These are phyloP conservation scores for Acrodontium crateriforme DNA, from an alignment of 2,329 filamentous ascomycete species.

Conservation along the genomic window DNA sequence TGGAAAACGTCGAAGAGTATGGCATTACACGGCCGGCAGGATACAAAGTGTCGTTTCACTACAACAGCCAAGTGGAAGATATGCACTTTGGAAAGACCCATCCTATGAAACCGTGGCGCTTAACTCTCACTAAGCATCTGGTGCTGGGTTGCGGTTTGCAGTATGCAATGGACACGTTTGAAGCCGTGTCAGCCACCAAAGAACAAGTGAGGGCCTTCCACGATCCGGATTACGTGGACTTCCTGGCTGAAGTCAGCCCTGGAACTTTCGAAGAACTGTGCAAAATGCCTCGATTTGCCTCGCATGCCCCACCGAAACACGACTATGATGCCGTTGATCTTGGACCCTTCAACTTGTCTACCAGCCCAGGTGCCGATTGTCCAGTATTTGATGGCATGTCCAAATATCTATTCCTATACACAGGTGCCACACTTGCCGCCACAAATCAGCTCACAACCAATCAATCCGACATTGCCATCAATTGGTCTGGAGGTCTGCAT, in stretches of 20 bases:
- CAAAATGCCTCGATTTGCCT: conserved; percentile 29
- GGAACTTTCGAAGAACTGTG: conserved; percentile 39
- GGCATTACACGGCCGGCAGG: conserved; percentile 69
- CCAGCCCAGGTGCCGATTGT: conserved; percentile 62
- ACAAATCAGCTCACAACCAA: conserved; percentile 75
- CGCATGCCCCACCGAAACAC: conserved; percentile 26
- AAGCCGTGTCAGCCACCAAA: conserved; percentile 68
- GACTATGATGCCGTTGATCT: conserved; percentile 30
- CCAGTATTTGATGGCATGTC: conserved; percentile 93
- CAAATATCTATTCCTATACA: conserved; percentile 88
- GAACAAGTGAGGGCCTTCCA: conserved; percentile 84
- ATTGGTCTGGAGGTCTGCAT: conserved; percentile 93
- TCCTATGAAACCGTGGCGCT: conserved; percentile 97
- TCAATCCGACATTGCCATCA: conserved; percentile 89
- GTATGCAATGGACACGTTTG: conserved; percentile 90
- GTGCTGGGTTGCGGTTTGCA: conserved; percentile 93
- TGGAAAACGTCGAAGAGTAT: conserved; percentile 41
- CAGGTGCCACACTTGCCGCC: conserved; percentile 79
- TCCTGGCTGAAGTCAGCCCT: conserved; percentile 41
- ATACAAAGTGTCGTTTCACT: conserved; percentile 88
- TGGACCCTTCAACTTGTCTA: conserved; percentile 58
- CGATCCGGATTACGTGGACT: conserved; percentile 78
- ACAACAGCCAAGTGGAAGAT: conserved; percentile 85
- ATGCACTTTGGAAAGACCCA: conserved; percentile 96
- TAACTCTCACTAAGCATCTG: conserved; percentile 88